These are phyloP conservation scores for Dalbergia oliveri DNA, from an alignment of 306 rosid genomes.

Conservation along the genomic window DNA sequence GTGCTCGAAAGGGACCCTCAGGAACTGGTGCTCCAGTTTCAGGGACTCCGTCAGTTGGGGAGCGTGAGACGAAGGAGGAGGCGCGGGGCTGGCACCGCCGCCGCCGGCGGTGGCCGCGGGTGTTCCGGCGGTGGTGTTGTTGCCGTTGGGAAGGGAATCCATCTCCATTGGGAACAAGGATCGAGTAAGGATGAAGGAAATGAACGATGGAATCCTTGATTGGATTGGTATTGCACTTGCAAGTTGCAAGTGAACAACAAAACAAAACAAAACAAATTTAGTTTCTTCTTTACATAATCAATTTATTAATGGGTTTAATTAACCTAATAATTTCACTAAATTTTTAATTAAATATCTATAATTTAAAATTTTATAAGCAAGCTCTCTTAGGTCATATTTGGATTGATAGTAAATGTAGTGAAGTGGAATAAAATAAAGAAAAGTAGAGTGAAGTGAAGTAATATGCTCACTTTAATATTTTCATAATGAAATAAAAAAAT, in stretches of 20 bases:
- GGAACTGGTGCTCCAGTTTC: conserved; percentile 94
- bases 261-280: background rate
- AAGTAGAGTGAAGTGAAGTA: too few species aligned
- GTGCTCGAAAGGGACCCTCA: conserved; percentile 96
- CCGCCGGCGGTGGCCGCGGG: background rate
- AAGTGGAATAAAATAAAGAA: too few species aligned
- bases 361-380: too few species aligned
- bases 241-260: background rate
- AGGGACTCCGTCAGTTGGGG: conserved; percentile 72
- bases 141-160: conserved; percentile 60
- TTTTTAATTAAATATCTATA: too few species aligned
- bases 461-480: too few species aligned
- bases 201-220: conserved; percentile 37
- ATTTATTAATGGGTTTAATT: too few species aligned
- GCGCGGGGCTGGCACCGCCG: conserved; percentile 46
- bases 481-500: too few species aligned
- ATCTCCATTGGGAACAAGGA: conserved; percentile 62
- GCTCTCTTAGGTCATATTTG: too few species aligned
- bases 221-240: background rate
- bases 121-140: conserved; percentile 12
- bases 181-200: background rate
- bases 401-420: too few species aligned
- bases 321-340: too few species aligned
- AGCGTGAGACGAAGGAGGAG: conserved; percentile 58
- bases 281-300: too few species aligned